Conservation (phyloP, 73 alveolate genomes). For the Blepharisma japonicum region DNA sequence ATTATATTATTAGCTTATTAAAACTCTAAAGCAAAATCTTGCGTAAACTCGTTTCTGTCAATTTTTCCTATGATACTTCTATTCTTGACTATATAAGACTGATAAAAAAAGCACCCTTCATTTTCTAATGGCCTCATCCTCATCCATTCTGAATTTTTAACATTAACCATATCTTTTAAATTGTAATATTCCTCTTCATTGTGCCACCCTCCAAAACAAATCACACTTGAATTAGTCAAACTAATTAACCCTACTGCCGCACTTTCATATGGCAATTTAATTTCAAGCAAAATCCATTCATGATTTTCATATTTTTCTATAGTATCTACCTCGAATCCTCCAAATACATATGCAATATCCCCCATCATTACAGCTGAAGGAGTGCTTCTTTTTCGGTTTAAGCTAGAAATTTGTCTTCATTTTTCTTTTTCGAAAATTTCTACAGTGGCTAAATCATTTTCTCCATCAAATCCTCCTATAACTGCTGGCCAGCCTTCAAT, state of each 20-base stretch:
- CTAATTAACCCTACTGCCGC: background rate
- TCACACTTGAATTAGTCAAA: too few species aligned
- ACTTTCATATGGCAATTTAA: background rate
- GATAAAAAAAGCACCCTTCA: too few species aligned
- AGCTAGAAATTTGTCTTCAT: background rate
- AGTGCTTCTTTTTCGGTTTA: background rate
- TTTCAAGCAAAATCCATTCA: background rate
- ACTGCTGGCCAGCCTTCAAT: conserved; percentile 12
- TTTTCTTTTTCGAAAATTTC: background rate
- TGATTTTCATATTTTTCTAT: conserved; percentile 8
- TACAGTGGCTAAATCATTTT: background rate
- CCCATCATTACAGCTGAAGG: background rate
- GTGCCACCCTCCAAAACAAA: too few species aligned
- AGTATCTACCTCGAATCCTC: background rate
- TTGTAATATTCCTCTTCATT: too few species aligned
- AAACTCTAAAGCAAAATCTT: too few species aligned
- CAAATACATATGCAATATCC: background rate
- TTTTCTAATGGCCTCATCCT: too few species aligned
- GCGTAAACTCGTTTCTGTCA: too few species aligned
- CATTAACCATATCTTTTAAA: too few species aligned
- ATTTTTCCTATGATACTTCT: too few species aligned
- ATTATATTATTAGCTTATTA: too few species aligned
- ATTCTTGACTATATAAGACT: too few species aligned
- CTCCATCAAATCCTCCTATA: conserved; percentile 1
- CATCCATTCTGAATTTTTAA: too few species aligned